Evolutionary conservation across 257 asterid species (phyloP).

Genomic region (Scutellaria baicalensis): DNA sequence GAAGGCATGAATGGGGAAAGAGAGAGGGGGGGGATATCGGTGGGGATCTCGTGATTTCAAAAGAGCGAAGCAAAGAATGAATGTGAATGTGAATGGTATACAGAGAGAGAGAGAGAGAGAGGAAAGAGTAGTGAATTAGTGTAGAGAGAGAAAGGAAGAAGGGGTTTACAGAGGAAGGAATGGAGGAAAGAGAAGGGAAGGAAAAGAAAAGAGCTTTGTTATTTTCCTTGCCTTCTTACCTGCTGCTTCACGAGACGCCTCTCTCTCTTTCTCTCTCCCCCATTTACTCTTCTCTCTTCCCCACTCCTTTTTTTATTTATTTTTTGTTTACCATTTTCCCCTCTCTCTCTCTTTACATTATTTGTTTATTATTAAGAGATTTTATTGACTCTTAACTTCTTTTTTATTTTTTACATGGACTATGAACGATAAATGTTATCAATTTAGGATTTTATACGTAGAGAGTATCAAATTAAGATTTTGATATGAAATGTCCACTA

Average conservation of each 20-base stretch:
- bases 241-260: constrained; percentile 36
- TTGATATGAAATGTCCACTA: no score
- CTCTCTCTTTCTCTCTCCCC: constrained; percentile 1
- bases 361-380: not conserved
- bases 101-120: no score
- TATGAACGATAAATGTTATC: no score
- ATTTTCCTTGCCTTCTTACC: constrained; percentile 6
- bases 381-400: no score
- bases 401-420: no score
- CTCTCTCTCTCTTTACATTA: not conserved
- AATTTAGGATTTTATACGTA: no score
- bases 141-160: constrained; percentile 26
- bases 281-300: constrained; percentile 14
- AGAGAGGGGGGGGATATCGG: not conserved
- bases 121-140: not conserved
- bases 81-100: constrained; percentile 33
- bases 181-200: not conserved
- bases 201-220: constrained; percentile 1
- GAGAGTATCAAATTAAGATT: no score
- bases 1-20: constrained; percentile 10
- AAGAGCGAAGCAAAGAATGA: constrained; percentile 40
- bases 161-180: constrained; percentile 25
- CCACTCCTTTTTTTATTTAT: not conserved
- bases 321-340: not conserved
- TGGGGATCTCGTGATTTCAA: constrained; percentile 54